Percentiles rank a stretch among this genome's conserved stretches.
These are phyloP conservation scores for Radiomyces spectabilis DNA, from an alignment of 192 early-diverging fungal species.

Conservation along the genomic window DNA sequence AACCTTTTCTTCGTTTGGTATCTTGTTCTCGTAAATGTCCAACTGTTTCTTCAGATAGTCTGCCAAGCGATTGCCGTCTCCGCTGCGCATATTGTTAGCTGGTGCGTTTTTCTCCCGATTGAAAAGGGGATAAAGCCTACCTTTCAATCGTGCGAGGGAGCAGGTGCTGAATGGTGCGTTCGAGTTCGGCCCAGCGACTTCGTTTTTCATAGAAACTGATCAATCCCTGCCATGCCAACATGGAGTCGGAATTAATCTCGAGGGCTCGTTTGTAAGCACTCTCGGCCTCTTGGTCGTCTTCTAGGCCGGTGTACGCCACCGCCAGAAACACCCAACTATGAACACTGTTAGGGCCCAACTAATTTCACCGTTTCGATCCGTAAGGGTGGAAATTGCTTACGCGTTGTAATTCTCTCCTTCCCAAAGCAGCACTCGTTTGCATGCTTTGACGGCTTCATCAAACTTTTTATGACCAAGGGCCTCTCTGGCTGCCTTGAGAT, in stretches of 20 bases:
- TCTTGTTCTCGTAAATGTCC: slow-evolving; percentile 36
- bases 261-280: slow-evolving; percentile 51
- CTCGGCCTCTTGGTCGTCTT: slow-evolving; percentile 48
- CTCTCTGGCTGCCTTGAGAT: slow-evolving; percentile 44
- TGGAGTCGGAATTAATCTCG: slow-evolving; percentile 40
- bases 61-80: slow-evolving; percentile 39
- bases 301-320: slow-evolving; percentile 54
- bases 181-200: slow-evolving; percentile 27
- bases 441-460: slow-evolving; percentile 43
- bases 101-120: no score
- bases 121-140: neutral
- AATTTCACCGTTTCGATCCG: no score
- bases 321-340: slow-evolving; percentile 56
- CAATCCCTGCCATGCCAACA: slow-evolving; percentile 59
- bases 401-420: slow-evolving; percentile 48
- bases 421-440: slow-evolving; percentile 36
- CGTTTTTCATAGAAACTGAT: slow-evolving; percentile 52
- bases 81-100: no score
- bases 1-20: slow-evolving; percentile 28
- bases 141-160: slow-evolving; percentile 6
- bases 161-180: slow-evolving; percentile 23
- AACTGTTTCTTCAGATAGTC: slow-evolving; percentile 48
- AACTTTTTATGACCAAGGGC: slow-evolving; percentile 37
- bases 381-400: slow-evolving; percentile 29
- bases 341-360: neutral